Base-by-base conservation (phyloP, 139 green algal species). In the Mychonastes homosphaera region DNA sequence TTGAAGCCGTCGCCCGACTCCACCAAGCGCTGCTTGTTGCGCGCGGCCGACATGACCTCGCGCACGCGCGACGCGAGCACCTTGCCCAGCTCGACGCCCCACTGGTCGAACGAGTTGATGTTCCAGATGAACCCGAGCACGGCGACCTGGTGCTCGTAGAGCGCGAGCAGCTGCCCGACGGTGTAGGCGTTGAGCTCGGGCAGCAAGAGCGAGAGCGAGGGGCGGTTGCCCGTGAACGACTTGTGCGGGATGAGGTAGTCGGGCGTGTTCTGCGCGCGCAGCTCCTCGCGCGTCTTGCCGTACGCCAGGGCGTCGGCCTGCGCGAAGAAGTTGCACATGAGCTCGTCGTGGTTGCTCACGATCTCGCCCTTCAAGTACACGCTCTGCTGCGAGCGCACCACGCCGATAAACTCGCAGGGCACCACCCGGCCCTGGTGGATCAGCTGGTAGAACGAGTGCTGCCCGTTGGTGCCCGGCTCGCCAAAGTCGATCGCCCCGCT, bases 271-370 rank as follows among this genome's bases (percentile, higher is more conserved):
- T 97, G 89, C 6, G 70, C 70, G 13, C 78, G 65, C 58, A 98
- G 77, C 74, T 96, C 76, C 23, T 83, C 70, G 2, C 75, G 73
- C 2, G 73, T 81, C 77, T 98, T 99, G 69, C 93, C 93, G 39
- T 86, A 85, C 10, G 92, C 93, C 45, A 99, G 80, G 12, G 93
- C 93, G 64, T 99, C 93, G 8, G 62, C 78, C 75, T 93, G 87
- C 3, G 93, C 93, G 66, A 99, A 99, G 80, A 98, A 99, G 83
- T 99, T 99, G 87, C 84, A 96, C 89, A 99, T 98, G 28, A 99
- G 81, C 84, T 99, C 93, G 59, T 98, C 93, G 71, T 99, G 93
- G 79, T 95, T 97, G 66, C 78, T 91, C 32, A 97, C 90, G 43
- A 95, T 90, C 76, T 99, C 93, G 26, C 84, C 88, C 79, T 82